Evolutionary conservation across 768 basidiomycete species (phyloP), one percentile per base, ranked within the genome.

Genomic region (Lentinula lateritia): DNA sequence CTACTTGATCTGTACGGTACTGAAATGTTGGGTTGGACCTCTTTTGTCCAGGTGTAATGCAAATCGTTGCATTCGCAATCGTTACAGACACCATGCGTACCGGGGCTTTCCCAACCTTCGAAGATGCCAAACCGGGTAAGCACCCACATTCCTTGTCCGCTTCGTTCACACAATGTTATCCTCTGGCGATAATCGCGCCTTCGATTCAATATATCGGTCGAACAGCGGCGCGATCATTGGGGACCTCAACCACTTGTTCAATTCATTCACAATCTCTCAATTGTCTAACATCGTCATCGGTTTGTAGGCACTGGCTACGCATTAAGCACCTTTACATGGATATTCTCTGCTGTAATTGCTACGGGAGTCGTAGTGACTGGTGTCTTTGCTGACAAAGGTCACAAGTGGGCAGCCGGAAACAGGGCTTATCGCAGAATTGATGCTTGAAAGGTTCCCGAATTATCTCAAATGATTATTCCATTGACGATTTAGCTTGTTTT

Each of bases 381-480:
- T 2, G 70, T 84, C 61, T 80, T 83, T 55, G 85, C 87, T 2
- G 81, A 83, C 62, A 77, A 77, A 60, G 87, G 87, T 1, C 75
- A 87, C 63, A 75, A 73, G 60, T 92, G 90, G 90, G 90, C 90
- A 42, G 90, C 90, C 39, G 90, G 90, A 50, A 87, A 88, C 65
- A 79, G 89, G 61, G 82, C 83, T 12, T 90, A 92, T 69, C 75
- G 70, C 38, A 76, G 73, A 18, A 79, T 83, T 54, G 64, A 52
- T 61, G 50, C 18, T 65, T 62, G 8, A 55, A 20, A 61, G 56
- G 45, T 50, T 59, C 1, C 16, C 35, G 10, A 39, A 39, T 4
- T n/a, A 50, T 39, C 38, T 39, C 38, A 39, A 8, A 39, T 39
- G 38, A 23, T 23, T 23, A 23, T 23, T 39, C 9, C 50, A 28